A percentile compares a stretch with the other conserved stretches of the same genome.
phyloP scores from a whole-genome alignment of 805 yeast species.

The Jamesozyma rosinii region DNA sequence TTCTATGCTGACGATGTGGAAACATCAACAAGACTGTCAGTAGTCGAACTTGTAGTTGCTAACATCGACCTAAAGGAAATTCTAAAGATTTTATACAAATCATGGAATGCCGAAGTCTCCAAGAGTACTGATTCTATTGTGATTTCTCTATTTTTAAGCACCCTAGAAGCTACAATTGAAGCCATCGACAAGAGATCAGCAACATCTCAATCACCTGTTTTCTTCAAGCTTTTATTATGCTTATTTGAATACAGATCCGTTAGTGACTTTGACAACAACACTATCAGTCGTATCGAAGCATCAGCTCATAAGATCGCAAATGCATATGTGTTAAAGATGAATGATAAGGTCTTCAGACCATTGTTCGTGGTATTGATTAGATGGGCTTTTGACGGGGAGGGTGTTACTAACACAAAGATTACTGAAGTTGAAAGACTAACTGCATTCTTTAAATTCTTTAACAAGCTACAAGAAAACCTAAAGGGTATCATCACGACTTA shows the following conservation, averaged over 20 bases:
- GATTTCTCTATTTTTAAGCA: slow-evolving; percentile 61
- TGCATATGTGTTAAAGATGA: slow-evolving; percentile 74
- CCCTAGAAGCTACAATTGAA: slow-evolving; percentile 59
- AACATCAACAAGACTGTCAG: slow-evolving; percentile 48
- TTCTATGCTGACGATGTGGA: slow-evolving; percentile 53
- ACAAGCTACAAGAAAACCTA: slow-evolving; percentile 71
- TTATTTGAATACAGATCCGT: slow-evolving; percentile 62
- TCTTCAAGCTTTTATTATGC: slow-evolving; percentile 58
- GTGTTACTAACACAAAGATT: slow-evolving; percentile 38
- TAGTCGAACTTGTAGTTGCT: slow-evolving; percentile 51
- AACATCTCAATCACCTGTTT: slow-evolving; percentile 54
- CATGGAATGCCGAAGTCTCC: slow-evolving; percentile 46
- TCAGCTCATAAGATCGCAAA: slow-evolving; percentile 66
- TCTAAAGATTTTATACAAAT: slow-evolving; percentile 48
- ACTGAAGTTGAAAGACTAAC: slow-evolving; percentile 49
- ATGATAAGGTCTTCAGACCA: slow-evolving; percentile 90
- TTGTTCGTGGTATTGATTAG: slow-evolving; percentile 74
- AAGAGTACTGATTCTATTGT: slow-evolving; percentile 35
- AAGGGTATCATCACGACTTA: slow-evolving; percentile 83
- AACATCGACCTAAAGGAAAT: slow-evolving; percentile 60
- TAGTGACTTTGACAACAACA: slow-evolving; percentile 54
- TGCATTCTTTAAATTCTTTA: slow-evolving; percentile 79
- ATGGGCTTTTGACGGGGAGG: slow-evolving; percentile 90
- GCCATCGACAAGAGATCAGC: slow-evolving; percentile 66
- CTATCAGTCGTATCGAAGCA: slow-evolving; percentile 73